Conservation (phyloP, 106 monocot genomes). For the Vanilla planifolia region DNA sequence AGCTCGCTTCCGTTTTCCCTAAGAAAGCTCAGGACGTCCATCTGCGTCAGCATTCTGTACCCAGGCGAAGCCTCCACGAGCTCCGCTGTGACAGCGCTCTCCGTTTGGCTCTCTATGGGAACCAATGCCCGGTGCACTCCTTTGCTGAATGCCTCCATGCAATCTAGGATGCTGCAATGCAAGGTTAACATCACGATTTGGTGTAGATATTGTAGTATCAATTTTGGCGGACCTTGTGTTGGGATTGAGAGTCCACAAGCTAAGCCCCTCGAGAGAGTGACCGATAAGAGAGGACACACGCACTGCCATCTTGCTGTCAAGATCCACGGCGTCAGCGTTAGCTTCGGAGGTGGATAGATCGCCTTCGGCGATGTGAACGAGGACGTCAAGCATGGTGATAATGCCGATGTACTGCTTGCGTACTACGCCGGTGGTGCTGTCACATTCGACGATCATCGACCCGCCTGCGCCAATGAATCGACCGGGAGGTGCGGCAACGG, state of each 20-base stretch:
- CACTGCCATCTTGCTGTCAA: slow-evolving; percentile 45
- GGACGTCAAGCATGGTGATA: slow-evolving; percentile 59
- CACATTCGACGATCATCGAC: slow-evolving; percentile 61
- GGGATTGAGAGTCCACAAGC: slow-evolving; percentile 58
- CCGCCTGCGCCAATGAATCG: slow-evolving; percentile 73
- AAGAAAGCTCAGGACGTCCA: slow-evolving; percentile 59
- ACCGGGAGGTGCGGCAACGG: slow-evolving; percentile 61
- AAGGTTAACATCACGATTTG: too few species aligned
- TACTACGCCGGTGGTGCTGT: slow-evolving; percentile 42
- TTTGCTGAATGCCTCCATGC: slow-evolving; percentile 86
- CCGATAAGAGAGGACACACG: slow-evolving; percentile 63
- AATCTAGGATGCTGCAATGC: slow-evolving; percentile 57
- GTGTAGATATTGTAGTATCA: too few species aligned
- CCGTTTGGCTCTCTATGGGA: slow-evolving; percentile 49
- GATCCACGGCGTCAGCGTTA: slow-evolving; percentile 14
- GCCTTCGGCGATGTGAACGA: slow-evolving; percentile 49
- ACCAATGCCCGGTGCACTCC: slow-evolving; percentile 80
- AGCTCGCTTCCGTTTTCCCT: slow-evolving; percentile 21
- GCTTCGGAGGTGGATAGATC: background rate
- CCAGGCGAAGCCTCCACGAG: slow-evolving; percentile 62
- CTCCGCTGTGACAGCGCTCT: slow-evolving; percentile 26
- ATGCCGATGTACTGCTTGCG: slow-evolving; percentile 70
- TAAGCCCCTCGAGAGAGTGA: slow-evolving; percentile 62
- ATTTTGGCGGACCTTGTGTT: slow-evolving; percentile 31
- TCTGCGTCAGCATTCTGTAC: slow-evolving; percentile 79